Conservation (phyloP, 208 protist genomes). For the Porcisia hertigi region DNA sequence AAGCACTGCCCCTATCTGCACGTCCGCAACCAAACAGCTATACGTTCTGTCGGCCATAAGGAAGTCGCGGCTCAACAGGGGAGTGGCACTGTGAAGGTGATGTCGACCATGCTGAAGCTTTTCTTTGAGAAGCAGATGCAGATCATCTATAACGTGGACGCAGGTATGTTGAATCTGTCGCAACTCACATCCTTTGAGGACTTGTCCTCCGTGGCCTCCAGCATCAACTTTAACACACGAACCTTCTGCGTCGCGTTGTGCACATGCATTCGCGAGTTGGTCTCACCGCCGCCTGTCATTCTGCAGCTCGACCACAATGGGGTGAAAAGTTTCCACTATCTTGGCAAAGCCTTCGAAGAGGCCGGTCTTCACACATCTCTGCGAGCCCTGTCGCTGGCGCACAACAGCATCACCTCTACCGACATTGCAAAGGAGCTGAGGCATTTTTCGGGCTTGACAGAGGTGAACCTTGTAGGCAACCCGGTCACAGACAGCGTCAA, state of each 20-base stretch:
- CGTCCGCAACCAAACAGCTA: slow-evolving; percentile 42
- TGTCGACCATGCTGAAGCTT: slow-evolving; percentile 83
- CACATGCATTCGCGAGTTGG: slow-evolving; percentile 60
- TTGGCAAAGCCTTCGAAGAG: slow-evolving; percentile 65
- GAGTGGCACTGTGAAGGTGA: slow-evolving; percentile 36
- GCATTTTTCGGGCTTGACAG: slow-evolving; percentile 59
- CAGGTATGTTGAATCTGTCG: slow-evolving; percentile 61
- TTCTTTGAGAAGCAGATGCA: slow-evolving; percentile 88
- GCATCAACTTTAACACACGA: slow-evolving; percentile 86
- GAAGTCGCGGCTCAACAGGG: slow-evolving; percentile 9
- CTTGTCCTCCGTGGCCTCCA: slow-evolving; percentile 47
- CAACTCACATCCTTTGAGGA: slow-evolving; percentile 53
- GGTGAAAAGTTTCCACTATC: slow-evolving; percentile 60
- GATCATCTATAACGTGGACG: slow-evolving; percentile 57
- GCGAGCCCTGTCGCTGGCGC: slow-evolving; percentile 59
- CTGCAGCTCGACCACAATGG: slow-evolving; percentile 65
- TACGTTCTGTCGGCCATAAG: slow-evolving; percentile 22
- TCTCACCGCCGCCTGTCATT: slow-evolving; percentile 63
- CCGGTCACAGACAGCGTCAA: slow-evolving; percentile 48
- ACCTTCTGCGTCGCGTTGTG: slow-evolving; percentile 83
- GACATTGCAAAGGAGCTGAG: slow-evolving; percentile 57
- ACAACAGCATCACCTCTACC: slow-evolving; percentile 59
- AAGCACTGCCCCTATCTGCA: slow-evolving; percentile 75
- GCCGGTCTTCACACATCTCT: slow-evolving; percentile 58
- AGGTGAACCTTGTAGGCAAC: slow-evolving; percentile 74